These are phyloP conservation scores for Globisporangium takayamanum DNA, from an alignment of 352 stramenopile species.

Conservation along the genomic window DNA sequence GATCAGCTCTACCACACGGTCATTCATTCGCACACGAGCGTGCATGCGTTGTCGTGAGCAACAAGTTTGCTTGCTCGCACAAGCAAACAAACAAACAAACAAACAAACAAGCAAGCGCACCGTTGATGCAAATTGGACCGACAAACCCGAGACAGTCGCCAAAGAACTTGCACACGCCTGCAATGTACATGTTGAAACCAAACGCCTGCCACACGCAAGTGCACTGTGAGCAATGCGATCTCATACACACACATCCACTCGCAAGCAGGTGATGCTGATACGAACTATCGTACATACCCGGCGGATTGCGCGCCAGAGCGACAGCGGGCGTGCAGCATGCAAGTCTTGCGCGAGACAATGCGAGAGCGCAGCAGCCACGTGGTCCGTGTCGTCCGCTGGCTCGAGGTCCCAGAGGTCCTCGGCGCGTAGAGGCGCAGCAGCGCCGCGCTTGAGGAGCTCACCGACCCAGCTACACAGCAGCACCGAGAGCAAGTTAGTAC, in stretches of 20 bases:
- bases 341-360: slow-evolving; percentile 23
- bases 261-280: neutral
- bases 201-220: slow-evolving; percentile 47
- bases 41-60: neutral
- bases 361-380: slow-evolving; percentile 10
- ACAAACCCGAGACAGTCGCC: slow-evolving; percentile 92
- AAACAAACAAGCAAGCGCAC: slow-evolving; percentile 10
- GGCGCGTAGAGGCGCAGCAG: slow-evolving; percentile 26
- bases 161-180: slow-evolving; percentile 87
- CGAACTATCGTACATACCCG: slow-evolving; percentile 12
- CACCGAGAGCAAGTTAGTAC: neutral
- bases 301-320: slow-evolving; percentile 40
- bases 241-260: neutral
- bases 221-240: neutral
- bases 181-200: slow-evolving; percentile 85
- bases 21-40: neutral
- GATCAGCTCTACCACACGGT: slow-evolving; percentile 26
- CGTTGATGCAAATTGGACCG: slow-evolving; percentile 57
- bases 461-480: slow-evolving; percentile 30
- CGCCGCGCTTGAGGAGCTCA: slow-evolving; percentile 27
- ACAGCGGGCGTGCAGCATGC: slow-evolving; percentile 17
- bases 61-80: too few species aligned
- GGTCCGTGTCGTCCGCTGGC: slow-evolving; percentile 20
- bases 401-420: slow-evolving; percentile 38
- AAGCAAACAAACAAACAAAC: neutral